phyloP scores from a whole-genome alignment of 1,139 yeast genomes.

The Kazachstania sp. region DNA sequence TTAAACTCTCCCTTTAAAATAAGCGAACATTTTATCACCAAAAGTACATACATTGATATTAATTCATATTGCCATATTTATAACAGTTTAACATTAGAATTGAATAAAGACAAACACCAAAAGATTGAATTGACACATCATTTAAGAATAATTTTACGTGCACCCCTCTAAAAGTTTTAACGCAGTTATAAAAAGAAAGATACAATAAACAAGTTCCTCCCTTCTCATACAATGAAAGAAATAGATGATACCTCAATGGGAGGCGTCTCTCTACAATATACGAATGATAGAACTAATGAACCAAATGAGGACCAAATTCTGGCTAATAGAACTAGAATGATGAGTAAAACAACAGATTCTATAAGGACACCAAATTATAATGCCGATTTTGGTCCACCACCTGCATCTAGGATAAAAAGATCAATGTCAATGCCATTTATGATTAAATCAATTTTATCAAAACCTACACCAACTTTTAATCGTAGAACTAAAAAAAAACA shows the following conservation, averaged over 20 bases:
- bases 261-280: not conserved
- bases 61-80: no score
- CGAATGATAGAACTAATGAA: not conserved
- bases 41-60: no score
- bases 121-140: no score
- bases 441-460: slow-evolving; percentile 10
- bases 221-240: not conserved
- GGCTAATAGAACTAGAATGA: not conserved
- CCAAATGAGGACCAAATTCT: not conserved
- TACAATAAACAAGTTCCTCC: not conserved
- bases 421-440: slow-evolving; percentile 24
- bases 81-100: no score
- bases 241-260: not conserved
- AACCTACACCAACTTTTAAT: not conserved
- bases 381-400: not conserved
- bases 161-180: no score
- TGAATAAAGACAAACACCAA: no score
- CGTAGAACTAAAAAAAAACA: not conserved
- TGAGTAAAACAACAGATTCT: slow-evolving; percentile 1
- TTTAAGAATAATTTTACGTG: no score
- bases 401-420: slow-evolving; percentile 6
- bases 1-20: no score
- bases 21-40: no score
- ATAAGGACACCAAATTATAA: not conserved
- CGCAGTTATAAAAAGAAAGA: not conserved